Conservation (phyloP, 306 rosid species). For the Crotalaria pallida region DNA sequence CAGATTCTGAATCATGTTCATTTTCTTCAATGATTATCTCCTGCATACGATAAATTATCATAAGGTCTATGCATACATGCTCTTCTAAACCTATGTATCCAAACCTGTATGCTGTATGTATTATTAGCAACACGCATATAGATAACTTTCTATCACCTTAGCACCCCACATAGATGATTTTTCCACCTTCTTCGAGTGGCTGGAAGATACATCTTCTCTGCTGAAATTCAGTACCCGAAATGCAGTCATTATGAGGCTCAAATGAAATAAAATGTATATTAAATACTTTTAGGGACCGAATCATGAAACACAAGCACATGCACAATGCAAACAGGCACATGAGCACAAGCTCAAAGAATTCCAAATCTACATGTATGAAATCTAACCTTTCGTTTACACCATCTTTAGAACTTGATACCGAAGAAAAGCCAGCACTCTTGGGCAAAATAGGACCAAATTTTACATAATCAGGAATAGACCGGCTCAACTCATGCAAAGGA, state of each 20-base stretch:
- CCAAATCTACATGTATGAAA: neutral
- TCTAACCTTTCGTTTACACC: conserved; percentile 54
- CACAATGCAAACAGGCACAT: neutral
- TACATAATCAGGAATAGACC: conserved; percentile 76
- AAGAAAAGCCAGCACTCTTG: conserved; percentile 77
- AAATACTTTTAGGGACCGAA: neutral
- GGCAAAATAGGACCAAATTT: conserved; percentile 97
- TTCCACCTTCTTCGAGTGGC: conserved; percentile 29
- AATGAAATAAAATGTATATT: neutral
- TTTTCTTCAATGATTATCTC: conserved; percentile 48
- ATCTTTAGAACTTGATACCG: conserved; percentile 40
- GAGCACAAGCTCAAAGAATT: conserved; percentile 6
- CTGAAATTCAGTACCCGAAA: conserved; percentile 28
- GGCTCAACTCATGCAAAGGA: conserved; percentile 84
- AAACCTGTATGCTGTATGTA: no score
- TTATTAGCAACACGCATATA: neutral
- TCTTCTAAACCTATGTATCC: neutral
- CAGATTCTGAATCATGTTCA: conserved; percentile 55
- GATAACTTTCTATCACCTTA: conserved; percentile 42
- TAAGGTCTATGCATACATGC: conserved; percentile 4
- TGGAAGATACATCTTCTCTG: conserved; percentile 43
- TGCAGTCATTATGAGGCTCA: conserved; percentile 8
- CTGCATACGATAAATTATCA: conserved; percentile 37
- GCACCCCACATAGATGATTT: conserved; percentile 43
- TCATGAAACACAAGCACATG: neutral